Evolutionary conservation across 768 basidiomycete species (phyloP).

Genomic region (Royoungia palumana): DNA sequence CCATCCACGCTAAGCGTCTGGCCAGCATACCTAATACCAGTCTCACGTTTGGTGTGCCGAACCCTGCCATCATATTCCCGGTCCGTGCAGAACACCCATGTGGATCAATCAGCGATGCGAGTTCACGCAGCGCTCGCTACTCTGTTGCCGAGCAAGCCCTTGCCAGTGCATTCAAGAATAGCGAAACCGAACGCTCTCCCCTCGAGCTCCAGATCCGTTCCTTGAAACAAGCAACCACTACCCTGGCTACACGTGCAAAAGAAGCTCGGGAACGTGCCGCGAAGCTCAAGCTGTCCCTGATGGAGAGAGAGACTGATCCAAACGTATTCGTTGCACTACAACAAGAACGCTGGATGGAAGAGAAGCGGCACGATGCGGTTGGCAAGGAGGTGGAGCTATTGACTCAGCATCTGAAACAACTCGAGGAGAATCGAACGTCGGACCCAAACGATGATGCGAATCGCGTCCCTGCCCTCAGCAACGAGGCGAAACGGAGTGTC

Average conservation of each 20-base stretch:
- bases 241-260: conserved; percentile 42
- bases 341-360: conserved; percentile 50
- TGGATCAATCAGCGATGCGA: conserved; percentile 27
- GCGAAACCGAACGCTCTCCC: conserved; percentile 34
- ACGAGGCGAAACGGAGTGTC: conserved; percentile 28
- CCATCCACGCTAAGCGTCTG: conserved; percentile 15
- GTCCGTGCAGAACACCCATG: conserved; percentile 17
- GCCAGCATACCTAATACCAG: conserved; percentile 22
- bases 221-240: conserved; percentile 42
- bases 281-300: conserved; percentile 38
- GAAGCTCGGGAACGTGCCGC: conserved; percentile 43
- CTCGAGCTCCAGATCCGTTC: conserved; percentile 47
- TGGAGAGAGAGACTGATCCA: conserved; percentile 39
- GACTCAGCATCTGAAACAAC: conserved; percentile 33
- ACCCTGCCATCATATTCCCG: conserved; percentile 9
- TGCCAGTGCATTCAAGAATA: conserved; percentile 32
- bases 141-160: conserved; percentile 43
- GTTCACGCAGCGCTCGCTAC: conserved; percentile 40
- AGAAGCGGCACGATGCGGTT: conserved; percentile 39
- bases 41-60: conserved; percentile 17
- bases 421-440: conserved; percentile 28
- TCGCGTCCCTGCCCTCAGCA: conserved; percentile 19
- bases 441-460: conserved; percentile 15
- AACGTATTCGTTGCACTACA: conserved; percentile 37
- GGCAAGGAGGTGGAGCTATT: conserved; percentile 37